Conservation (phyloP, 345 rosid species). For the Trapa bicornis region DNA sequence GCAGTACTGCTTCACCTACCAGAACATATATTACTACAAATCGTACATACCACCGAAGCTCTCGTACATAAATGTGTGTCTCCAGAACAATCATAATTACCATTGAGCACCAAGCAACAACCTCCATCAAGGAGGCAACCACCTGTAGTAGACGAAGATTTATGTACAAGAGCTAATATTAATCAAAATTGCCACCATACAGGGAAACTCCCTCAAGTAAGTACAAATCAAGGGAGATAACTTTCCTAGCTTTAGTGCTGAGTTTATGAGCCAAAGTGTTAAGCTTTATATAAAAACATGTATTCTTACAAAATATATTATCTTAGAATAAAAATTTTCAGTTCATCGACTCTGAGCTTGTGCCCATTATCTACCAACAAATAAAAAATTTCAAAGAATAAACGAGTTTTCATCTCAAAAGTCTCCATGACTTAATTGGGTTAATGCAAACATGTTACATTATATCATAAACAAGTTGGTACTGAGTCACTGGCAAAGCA, state of each 20-base stretch:
- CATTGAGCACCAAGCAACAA: slow-evolving; percentile 75
- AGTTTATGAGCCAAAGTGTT: too few species aligned
- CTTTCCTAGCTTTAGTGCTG: too few species aligned
- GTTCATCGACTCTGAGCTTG: background rate
- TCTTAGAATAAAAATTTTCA: background rate
- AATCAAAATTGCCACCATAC: too few species aligned
- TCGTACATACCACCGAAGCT: slow-evolving; percentile 77
- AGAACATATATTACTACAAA: slow-evolving; percentile 73
- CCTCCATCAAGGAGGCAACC: slow-evolving; percentile 49
- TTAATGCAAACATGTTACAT: too few species aligned
- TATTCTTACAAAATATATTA: background rate
- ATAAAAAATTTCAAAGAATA: background rate
- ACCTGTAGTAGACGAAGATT: slow-evolving; percentile 30
- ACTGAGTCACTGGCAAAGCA: too few species aligned
- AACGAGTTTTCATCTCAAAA: background rate
- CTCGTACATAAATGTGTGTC: slow-evolving; percentile 47
- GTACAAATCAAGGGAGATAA: too few species aligned
- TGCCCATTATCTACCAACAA: background rate
- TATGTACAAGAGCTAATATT: background rate
- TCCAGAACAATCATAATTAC: slow-evolving; percentile 55
- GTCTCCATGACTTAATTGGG: background rate
- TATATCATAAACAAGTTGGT: too few species aligned
- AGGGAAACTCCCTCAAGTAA: too few species aligned
- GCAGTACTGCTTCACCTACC: slow-evolving; percentile 75
- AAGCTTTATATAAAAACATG: background rate